Evolutionary conservation across 2,329 filamentous ascomycete species (phyloP), one percentile per base, ranked within the genome.

Genomic region (Cytospora schulzeri): DNA sequence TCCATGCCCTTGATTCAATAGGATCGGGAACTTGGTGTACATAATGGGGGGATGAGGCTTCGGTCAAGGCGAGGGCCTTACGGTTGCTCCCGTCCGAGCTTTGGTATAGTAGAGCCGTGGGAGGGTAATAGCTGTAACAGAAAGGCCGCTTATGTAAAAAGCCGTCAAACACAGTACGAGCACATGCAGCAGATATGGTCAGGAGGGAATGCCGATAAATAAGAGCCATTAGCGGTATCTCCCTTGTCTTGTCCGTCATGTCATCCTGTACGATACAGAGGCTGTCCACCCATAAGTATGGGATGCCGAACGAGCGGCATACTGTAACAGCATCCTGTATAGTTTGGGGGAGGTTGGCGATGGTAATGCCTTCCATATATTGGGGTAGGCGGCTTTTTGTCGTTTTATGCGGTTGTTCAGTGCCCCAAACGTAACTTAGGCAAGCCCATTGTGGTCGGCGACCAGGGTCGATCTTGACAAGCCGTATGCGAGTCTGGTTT

Each of bases 231-330:
- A 29, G 48, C 9, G 48, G 31, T n/a, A 53, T 28, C 14, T 61
- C 58, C 7, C 24, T 24, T 35, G n/a, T 29, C 51, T 29, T 41
- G 33, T 60, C 58, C 17, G 1, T 1, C 17, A 38, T 19, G 7
- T 60, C 58, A 41, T 60, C 58, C 33, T 60, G 58, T n/a, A 60
- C 50, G 8, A 60, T 60, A 41, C 58, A 54, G 45, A 60, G 33
- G 28, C 45, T 52, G 22, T 60, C 58, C 7, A 54, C 38, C 58
- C 58, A 60, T 15, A 60, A 14, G 12, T 53, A 38, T 9, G 50
- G 31, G 14, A 60, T 60, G 1, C 12, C 8, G 9, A 60, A 29
- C 19, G 2, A 17, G 3, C 58, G 50, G 24, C 50, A 60, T 1
- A 60, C 31, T 3, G n/a, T 38, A 4, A 60, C 50, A 3, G 58